Evolutionary conservation across 1,139 yeast genomes (phyloP), one percentile per base, ranked within the genome.

Genomic region (Kodamaea anthophila): DNA sequence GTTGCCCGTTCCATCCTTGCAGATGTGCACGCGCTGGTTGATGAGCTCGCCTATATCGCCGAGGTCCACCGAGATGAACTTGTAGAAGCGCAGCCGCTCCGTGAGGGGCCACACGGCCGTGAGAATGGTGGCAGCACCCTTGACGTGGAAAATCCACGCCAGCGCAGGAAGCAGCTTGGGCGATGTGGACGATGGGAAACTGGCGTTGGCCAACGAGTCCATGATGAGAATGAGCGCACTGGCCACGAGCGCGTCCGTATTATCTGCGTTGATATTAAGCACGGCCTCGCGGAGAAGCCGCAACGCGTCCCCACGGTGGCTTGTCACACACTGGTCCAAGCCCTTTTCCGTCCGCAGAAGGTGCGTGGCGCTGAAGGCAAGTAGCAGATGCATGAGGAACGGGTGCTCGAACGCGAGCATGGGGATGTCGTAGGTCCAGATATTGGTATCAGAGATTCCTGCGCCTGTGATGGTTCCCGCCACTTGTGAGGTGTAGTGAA

Each of bases 61-160:
- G 33, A 81, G 59, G 51, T 82, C 91, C 10, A 83, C 86, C n/a
- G 85, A 74, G 15, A 81, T 81, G 42, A 82, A 75, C 51, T 80
- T 77, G 52, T 78, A 76, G 51, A 81, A 81, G 30, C 86, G 55
- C 9, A 86, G 79, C 5, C 77, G 69, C 40, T 83, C 88, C 10
- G 93, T 85, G 32, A 87, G 62, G 3, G 96, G 96, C 84, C 96
- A 87, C 10, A 87, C 95, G 1, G 96, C 94, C 1, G 95, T 83
- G 34, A 88, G 63, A 28, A 88, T 88, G 0, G 96, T 88, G 4
- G 96, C 96, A 0, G 96, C 96, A 13, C 96, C 97, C 46, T 93
- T 84, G 9, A 88, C 96, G 50, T 88, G 96, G 62, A 86, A 91
- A 34, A 88, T 79, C 97, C 97, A 88, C 0, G 96, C 95, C 5